Evolutionary conservation across 2,329 filamentous ascomycete species (phyloP).

Genomic region (Dendrostoma leiphaemia): DNA sequence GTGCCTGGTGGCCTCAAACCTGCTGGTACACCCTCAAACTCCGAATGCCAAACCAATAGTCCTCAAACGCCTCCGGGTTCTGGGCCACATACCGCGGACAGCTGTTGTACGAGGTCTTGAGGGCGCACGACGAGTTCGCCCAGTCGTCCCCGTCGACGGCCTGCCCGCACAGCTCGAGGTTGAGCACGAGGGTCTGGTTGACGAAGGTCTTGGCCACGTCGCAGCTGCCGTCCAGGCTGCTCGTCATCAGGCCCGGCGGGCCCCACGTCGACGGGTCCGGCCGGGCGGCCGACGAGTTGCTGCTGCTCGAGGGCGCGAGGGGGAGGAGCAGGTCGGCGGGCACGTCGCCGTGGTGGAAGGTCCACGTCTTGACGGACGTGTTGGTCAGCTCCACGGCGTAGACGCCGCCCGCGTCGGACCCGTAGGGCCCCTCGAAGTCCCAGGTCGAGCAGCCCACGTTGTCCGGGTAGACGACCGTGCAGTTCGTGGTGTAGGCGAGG

Average conservation of each 20-base stretch:
- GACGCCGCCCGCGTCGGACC: not conserved
- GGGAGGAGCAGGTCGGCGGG: constrained; percentile 7
- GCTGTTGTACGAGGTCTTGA: constrained; percentile 5
- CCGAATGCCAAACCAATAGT: constrained; percentile 1
- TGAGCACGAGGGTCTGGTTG: constrained; percentile 69
- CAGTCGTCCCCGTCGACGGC: constrained; percentile 49
- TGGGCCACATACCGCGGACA: constrained; percentile 7
- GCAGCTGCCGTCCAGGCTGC: constrained; percentile 46
- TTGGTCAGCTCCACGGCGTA: constrained; percentile 3
- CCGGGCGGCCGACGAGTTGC: constrained; percentile 24
- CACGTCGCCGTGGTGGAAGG: constrained; percentile 1
- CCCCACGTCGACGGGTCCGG: constrained; percentile 67
- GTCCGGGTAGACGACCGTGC: not conserved
- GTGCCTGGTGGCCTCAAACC: no score
- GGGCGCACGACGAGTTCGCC: constrained; percentile 28
- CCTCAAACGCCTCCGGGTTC: not conserved
- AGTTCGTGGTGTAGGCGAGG: not conserved
- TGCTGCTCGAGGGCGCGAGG: no score
- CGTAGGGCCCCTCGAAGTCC: constrained; percentile 6
- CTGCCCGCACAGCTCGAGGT: constrained; percentile 75
- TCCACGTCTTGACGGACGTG: constrained; percentile 8
- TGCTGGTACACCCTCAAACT: constrained; percentile 1
- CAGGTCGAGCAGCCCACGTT: constrained; percentile 5
- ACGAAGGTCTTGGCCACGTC: constrained; percentile 62
- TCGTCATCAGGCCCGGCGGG: constrained; percentile 60